phyloP scores from a whole-genome alignment of 306 rosid species.

The Gillenia trifoliata region DNA sequence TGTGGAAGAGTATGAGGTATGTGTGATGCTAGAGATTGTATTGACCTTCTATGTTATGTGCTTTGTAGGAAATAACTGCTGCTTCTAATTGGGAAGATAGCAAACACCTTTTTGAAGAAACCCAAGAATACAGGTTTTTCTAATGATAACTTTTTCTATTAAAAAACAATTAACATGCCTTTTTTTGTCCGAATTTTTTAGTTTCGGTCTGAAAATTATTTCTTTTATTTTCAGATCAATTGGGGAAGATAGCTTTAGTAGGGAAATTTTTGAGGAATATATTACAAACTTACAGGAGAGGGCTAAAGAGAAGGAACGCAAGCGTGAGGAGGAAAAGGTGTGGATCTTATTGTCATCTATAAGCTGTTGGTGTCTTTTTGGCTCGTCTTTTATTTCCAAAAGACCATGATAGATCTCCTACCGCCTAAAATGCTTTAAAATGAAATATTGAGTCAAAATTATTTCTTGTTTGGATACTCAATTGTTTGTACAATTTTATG shows the following conservation, averaged over 20 bases:
- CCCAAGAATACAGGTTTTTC: constrained; percentile 82
- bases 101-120: constrained; percentile 76
- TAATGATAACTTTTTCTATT: not conserved
- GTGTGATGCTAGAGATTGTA: not conserved
- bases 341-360: not conserved
- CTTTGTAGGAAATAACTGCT: constrained; percentile 63
- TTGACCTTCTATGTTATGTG: constrained; percentile 15
- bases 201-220: not conserved
- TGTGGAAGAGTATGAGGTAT: not conserved
- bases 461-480: not conserved
- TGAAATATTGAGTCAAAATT: not conserved
- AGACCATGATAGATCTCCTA: not conserved
- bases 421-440: not conserved
- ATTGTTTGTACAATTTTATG: not conserved
- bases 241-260: constrained; percentile 62
- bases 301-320: constrained; percentile 93
- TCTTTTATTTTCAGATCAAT: constrained; percentile 51
- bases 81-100: constrained; percentile 88
- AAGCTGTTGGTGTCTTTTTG: not conserved
- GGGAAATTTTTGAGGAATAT: constrained; percentile 79
- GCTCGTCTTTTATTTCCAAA: not conserved
- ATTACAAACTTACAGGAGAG: constrained; percentile 63
- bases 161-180: not conserved
- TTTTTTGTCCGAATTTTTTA: not conserved
- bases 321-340: constrained; percentile 94